Percentiles rank a stretch among this genome's conserved stretches.
phyloP scores from a whole-genome alignment of 1,284 basidiomycete species.

The Leccinum cinnamomeum region DNA sequence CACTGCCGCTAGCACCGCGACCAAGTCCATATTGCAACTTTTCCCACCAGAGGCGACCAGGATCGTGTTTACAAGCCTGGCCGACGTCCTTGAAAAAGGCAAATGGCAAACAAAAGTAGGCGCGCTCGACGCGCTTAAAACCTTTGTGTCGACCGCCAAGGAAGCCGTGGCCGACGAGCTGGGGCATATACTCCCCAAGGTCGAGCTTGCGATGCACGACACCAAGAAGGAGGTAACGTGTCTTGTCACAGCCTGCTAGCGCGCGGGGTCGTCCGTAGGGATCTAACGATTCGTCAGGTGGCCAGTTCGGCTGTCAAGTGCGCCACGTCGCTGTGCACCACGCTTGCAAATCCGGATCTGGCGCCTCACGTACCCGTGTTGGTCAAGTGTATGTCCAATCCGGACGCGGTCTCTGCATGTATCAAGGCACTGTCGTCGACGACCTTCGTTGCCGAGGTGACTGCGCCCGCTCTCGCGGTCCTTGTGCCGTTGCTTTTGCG shows the following conservation, averaged over 20 bases:
- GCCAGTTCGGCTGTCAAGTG: slow-evolving; percentile 89
- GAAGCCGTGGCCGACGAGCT: slow-evolving; percentile 87
- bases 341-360: slow-evolving; percentile 94
- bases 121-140: slow-evolving; percentile 84
- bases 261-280: background rate
- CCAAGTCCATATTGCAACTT: slow-evolving; percentile 83
- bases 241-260: slow-evolving; percentile 17
- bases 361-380: slow-evolving; percentile 87
- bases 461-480: slow-evolving; percentile 93
- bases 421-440: slow-evolving; percentile 95
- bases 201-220: slow-evolving; percentile 95
- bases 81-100: slow-evolving; percentile 75
- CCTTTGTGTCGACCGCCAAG: slow-evolving; percentile 68
- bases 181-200: slow-evolving; percentile 80
- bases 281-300: slow-evolving; percentile 54
- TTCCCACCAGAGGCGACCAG: slow-evolving; percentile 84
- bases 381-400: slow-evolving; percentile 95
- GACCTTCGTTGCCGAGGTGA: slow-evolving; percentile 98
- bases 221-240: slow-evolving; percentile 85
- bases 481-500: slow-evolving; percentile 92
- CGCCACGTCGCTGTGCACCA: slow-evolving; percentile 89
- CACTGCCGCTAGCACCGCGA: slow-evolving; percentile 77
- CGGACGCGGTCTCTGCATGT: slow-evolving; percentile 84
- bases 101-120: slow-evolving; percentile 98
- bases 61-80: slow-evolving; percentile 71